Percentiles rank a stretch among this genome's conserved stretches.
Evolutionary conservation across 2,329 filamentous ascomycete species (phyloP).

Genomic region (Fusarium redolens): DNA sequence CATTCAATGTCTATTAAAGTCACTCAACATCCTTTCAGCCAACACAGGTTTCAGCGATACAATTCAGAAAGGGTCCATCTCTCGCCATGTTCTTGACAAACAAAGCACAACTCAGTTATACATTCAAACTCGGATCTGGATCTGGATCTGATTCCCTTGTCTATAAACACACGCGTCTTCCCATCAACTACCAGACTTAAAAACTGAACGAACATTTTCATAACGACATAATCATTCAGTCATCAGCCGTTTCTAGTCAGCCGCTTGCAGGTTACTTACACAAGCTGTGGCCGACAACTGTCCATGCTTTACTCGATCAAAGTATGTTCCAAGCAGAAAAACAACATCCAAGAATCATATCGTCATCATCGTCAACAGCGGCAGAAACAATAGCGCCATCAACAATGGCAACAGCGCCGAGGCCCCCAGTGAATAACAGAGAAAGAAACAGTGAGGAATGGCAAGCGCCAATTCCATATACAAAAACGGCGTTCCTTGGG

Average conservation of each 20-base stretch:
- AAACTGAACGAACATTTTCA: conserved; percentile 37
- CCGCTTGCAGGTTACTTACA: conserved; percentile 44
- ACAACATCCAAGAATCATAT: conserved; percentile 38
- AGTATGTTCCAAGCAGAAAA: conserved; percentile 42
- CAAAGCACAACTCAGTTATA: conserved; percentile 7
- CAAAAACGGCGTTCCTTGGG: conserved; percentile 18
- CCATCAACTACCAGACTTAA: conserved; percentile 17
- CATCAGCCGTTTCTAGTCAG: conserved; percentile 45
- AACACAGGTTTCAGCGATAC: background rate
- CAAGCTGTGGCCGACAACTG: conserved; percentile 39
- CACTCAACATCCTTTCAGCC: background rate
- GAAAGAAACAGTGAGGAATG: conserved; percentile 21
- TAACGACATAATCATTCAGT: conserved; percentile 48
- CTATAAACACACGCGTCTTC: conserved; percentile 25
- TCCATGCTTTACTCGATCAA: conserved; percentile 44
- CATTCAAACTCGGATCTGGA: background rate
- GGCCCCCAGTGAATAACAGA: conserved; percentile 18
- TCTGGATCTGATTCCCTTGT: conserved; percentile 24
- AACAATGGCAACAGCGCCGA: conserved; percentile 25
- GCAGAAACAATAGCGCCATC: conserved; percentile 24
- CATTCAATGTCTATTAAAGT: background rate
- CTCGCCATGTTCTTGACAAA: background rate
- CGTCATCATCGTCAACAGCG: conserved; percentile 27
- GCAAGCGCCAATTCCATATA: conserved; percentile 39
- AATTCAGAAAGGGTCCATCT: background rate